phyloP scores from a whole-genome alignment of 352 stramenopile species.

The Pythium phragmiticola region DNA sequence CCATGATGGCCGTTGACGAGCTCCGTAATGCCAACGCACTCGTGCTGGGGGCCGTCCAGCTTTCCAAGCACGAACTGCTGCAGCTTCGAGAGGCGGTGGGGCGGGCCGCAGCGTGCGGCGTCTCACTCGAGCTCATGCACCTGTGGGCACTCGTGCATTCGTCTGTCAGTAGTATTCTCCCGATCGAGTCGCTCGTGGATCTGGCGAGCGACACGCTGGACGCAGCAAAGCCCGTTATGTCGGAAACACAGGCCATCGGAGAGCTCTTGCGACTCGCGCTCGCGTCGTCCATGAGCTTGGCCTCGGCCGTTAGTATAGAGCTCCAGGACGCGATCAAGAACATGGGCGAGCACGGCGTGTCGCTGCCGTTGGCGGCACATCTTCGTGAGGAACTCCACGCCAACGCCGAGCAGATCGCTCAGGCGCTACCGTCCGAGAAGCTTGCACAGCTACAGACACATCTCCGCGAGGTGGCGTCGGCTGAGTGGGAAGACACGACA shows the following conservation, averaged over 20 bases:
- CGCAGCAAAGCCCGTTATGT: not conserved
- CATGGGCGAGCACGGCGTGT: constrained; percentile 24
- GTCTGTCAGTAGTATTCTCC: constrained; percentile 25
- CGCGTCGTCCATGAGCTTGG: constrained; percentile 26
- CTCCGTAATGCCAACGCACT: constrained; percentile 6
- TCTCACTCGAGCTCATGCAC: constrained; percentile 29
- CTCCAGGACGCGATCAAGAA: constrained; percentile 32
- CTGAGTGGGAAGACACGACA: constrained; percentile 14
- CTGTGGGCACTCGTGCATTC: constrained; percentile 32
- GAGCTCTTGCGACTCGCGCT: constrained; percentile 28
- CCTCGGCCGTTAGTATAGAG: constrained; percentile 30
- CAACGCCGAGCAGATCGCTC: constrained; percentile 13
- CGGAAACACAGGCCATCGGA: constrained; percentile 26
- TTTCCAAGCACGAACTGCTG: constrained; percentile 16
- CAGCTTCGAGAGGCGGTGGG: constrained; percentile 30
- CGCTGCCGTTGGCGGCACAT: constrained; percentile 8
- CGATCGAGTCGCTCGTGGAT: constrained; percentile 17
- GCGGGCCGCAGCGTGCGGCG: constrained; percentile 14
- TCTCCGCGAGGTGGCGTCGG: not conserved
- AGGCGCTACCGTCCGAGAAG: constrained; percentile 22
- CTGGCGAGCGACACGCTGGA: constrained; percentile 7
- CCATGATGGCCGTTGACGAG: not conserved
- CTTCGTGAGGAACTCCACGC: constrained; percentile 12
- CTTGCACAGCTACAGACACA: constrained; percentile 15
- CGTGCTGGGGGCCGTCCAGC: not conserved